phyloP scores from a whole-genome alignment of 257 asterid species.

The Rehmannia glutinosa region DNA sequence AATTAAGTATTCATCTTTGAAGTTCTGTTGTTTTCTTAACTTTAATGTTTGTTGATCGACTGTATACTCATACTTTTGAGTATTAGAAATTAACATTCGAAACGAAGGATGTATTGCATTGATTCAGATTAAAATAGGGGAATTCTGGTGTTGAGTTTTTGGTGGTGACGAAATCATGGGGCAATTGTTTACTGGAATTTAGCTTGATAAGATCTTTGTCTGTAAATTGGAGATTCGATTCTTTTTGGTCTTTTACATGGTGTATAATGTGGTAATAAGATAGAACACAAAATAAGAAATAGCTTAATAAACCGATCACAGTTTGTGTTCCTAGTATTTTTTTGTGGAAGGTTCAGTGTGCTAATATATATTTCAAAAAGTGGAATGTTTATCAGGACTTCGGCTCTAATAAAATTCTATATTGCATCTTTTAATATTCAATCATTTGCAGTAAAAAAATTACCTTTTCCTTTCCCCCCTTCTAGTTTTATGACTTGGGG shows the following conservation, averaged over 20 bases:
- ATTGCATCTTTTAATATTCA: not conserved
- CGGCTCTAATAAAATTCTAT: not conserved
- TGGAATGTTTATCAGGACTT: not conserved
- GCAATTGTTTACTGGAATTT: not conserved
- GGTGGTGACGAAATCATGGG: not conserved
- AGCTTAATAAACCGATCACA: not conserved
- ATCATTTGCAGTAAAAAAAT: too few species aligned
- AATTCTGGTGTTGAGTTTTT: not conserved
- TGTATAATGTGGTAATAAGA: not conserved
- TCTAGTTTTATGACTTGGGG: not conserved
- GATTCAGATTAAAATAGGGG: not conserved
- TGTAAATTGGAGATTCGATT: not conserved
- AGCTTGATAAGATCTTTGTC: slow-evolving; percentile 8
- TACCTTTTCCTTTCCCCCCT: too few species aligned
- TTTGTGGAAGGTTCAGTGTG: not conserved
- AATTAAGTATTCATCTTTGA: not conserved
- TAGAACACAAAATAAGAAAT: not conserved
- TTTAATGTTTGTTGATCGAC: not conserved
- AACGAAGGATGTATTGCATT: not conserved
- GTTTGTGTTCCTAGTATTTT: not conserved
- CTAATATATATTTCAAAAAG: not conserved
- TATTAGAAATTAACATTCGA: not conserved
- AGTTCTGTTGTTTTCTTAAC: not conserved
- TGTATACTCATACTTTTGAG: not conserved
- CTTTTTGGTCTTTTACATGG: not conserved